Percentiles rank a stretch among this genome's conserved stretches.
Conservation (phyloP, 176 grass and related monocot species). For the Bonia amplexicaulis region DNA sequence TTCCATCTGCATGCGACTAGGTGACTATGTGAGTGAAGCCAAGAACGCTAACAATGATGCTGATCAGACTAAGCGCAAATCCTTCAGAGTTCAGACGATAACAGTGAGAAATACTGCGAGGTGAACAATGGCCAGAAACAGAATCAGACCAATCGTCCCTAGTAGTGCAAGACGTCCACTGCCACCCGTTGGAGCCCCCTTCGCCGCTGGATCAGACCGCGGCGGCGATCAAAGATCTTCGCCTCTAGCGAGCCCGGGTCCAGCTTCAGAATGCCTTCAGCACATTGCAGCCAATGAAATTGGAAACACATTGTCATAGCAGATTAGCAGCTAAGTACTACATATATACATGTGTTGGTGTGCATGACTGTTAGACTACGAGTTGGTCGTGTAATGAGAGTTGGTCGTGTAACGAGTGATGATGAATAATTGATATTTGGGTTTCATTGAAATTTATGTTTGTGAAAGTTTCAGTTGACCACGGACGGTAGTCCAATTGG, state of each 20-base stretch:
- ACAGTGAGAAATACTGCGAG: neutral
- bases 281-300: neutral
- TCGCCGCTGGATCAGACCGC: neutral
- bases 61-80: neutral
- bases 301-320: neutral
- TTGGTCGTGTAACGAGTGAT: too few relatives aligned
- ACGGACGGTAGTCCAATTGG: too few relatives aligned
- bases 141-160: neutral
- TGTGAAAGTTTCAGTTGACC: too few relatives aligned
- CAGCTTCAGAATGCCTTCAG: constrained; percentile 35
- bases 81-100: neutral
- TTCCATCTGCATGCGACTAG: neutral
- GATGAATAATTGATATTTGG: too few relatives aligned
- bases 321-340: neutral
- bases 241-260: constrained; percentile 16
- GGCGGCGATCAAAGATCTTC: constrained; percentile 20
- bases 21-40: neutral
- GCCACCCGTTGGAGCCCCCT: neutral
- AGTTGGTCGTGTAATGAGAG: too few relatives aligned
- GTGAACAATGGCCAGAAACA: neutral
- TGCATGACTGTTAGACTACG: neutral
- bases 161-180: neutral
- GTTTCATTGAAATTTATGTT: too few relatives aligned
- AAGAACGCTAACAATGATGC: neutral
- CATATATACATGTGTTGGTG: neutral